phyloP scores from a whole-genome alignment of 352 stramenopile species.

The Peronosclerospora sorghi region DNA sequence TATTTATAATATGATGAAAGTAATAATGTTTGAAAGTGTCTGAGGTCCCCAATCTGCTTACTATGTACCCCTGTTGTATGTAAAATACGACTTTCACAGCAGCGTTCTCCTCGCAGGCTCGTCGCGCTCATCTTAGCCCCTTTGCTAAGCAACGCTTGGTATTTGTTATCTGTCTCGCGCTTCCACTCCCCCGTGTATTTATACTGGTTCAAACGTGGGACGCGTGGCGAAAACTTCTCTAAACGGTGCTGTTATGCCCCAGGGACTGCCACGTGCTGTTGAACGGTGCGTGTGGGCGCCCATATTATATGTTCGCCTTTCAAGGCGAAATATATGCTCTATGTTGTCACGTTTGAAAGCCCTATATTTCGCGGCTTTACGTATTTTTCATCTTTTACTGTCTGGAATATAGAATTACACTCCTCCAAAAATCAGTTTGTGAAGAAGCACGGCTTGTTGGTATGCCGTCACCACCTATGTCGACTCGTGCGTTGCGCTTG shows the following conservation, averaged over 20 bases:
- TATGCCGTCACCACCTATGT: conserved; percentile 19
- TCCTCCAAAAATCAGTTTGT: conserved; percentile 10
- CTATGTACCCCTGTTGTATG: no score
- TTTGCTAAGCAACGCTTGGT: background rate
- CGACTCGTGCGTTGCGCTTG: conserved; percentile 9
- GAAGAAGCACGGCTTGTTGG: conserved; percentile 14
- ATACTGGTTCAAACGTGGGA: no score
- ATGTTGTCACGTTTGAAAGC: background rate
- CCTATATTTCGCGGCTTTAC: background rate
- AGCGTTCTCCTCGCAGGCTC: background rate
- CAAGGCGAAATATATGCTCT: conserved; percentile 10
- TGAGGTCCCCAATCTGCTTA: no score
- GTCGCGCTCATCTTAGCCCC: background rate
- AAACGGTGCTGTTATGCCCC: conserved; percentile 12
- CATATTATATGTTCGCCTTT: conserved; percentile 2
- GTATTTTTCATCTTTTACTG: conserved; percentile 2
- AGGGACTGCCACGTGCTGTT: conserved; percentile 6
- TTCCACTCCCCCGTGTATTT: background rate
- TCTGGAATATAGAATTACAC: conserved; percentile 10
- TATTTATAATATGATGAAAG: no score
- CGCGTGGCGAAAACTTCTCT: background rate
- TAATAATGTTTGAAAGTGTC: no score
- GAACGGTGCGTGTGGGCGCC: conserved; percentile 19
- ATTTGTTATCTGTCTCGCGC: background rate
- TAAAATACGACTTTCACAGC: no score